phyloP scores from a whole-genome alignment of 2,329 filamentous ascomycete species.

The Aspergillus aculeatinus region DNA sequence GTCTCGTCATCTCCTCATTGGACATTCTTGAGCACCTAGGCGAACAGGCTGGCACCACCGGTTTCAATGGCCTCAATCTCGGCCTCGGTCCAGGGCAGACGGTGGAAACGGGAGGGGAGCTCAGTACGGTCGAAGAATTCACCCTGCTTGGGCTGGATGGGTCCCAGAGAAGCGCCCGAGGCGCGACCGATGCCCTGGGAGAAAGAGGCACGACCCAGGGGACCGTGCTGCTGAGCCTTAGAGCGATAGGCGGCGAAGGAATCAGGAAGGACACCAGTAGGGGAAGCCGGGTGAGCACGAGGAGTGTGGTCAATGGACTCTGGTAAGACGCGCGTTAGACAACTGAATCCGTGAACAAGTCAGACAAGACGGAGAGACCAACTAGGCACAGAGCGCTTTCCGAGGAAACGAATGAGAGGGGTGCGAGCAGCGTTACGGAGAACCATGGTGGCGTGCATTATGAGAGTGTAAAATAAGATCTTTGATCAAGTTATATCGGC shows the following conservation, averaged over 20 bases:
- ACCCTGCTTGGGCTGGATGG: slow-evolving; percentile 68
- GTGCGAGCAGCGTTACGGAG: slow-evolving; percentile 45
- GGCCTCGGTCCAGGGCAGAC: slow-evolving; percentile 67
- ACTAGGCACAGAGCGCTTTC: slow-evolving; percentile 48
- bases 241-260: slow-evolving; percentile 63
- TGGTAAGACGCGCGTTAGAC: slow-evolving; percentile 20
- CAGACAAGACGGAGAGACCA: slow-evolving; percentile 21
- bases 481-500: slow-evolving; percentile 16
- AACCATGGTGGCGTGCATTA: slow-evolving; percentile 44
- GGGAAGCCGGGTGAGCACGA: slow-evolving; percentile 59
- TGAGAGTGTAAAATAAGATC: slow-evolving; percentile 18
- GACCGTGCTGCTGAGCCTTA: slow-evolving; percentile 65
- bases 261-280: slow-evolving; percentile 55
- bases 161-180: slow-evolving; percentile 69
- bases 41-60: slow-evolving; percentile 72
- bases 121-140: slow-evolving; percentile 86
- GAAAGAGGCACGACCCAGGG: slow-evolving; percentile 47
- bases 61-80: slow-evolving; percentile 98
- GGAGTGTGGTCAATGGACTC: slow-evolving; percentile 55
- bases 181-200: slow-evolving; percentile 56
- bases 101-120: slow-evolving; percentile 79
- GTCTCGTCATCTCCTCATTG: slow-evolving; percentile 18
- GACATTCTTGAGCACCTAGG: slow-evolving; percentile 34
- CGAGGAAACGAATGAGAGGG: slow-evolving; percentile 52
- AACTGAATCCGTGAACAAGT: background rate